Evolutionary conservation across 73 alveolate species (phyloP).

Genomic region (Paramecium octaurelia): DNA sequence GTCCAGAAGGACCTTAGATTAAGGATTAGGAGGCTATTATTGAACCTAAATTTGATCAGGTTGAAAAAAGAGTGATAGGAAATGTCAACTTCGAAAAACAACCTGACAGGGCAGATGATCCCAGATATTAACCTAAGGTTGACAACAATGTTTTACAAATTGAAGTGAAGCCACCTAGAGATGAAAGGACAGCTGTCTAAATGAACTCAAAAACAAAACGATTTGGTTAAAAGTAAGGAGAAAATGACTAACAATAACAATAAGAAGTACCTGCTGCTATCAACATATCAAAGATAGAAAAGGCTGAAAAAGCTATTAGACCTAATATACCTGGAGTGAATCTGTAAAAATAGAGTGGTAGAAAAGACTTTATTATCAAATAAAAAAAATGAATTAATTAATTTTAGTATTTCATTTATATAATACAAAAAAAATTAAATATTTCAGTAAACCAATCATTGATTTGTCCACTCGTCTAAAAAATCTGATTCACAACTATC

Average conservation of each 20-base stretch:
- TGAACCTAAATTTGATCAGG: slow-evolving; percentile 66
- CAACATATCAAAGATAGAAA: slow-evolving; percentile 60
- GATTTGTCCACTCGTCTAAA: not conserved
- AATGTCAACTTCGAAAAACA: slow-evolving; percentile 65
- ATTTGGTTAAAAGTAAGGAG: slow-evolving; percentile 50
- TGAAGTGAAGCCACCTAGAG: slow-evolving; percentile 55
- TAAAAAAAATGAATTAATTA: not conserved
- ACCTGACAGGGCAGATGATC: slow-evolving; percentile 66
- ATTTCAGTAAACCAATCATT: not conserved
- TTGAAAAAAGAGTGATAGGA: slow-evolving; percentile 56
- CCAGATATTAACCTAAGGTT: slow-evolving; percentile 59
- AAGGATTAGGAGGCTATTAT: slow-evolving; percentile 53
- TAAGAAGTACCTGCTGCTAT: slow-evolving; percentile 57
- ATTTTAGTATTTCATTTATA: not conserved
- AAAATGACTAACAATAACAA: slow-evolving; percentile 28
- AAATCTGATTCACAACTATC: slow-evolving; percentile 55
- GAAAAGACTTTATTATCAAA: not conserved
- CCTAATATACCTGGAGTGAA: slow-evolving; percentile 67
- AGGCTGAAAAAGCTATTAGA: slow-evolving; percentile 63
- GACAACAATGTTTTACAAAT: slow-evolving; percentile 44
- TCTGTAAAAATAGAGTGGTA: not conserved
- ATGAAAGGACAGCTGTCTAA: slow-evolving; percentile 60
- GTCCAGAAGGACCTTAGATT: slow-evolving; percentile 62
- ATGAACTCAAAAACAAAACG: slow-evolving; percentile 47
- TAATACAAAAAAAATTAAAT: not conserved